A percentile compares a stretch with the other conserved stretches of the same genome.
Evolutionary conservation across 176 grass and related monocot species (phyloP).

Genomic region (Oryza glumipatula): DNA sequence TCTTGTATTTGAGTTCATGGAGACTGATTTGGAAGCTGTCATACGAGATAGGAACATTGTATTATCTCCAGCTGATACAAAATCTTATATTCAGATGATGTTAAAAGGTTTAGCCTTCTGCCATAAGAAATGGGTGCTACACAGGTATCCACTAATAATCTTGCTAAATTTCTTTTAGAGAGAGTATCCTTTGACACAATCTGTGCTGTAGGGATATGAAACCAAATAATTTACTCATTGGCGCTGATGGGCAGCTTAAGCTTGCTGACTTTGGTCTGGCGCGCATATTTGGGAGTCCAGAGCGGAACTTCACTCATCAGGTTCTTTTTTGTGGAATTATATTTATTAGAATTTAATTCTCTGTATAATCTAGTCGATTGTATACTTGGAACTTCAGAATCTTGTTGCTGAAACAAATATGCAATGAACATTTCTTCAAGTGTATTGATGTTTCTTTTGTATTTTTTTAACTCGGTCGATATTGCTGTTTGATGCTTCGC

Average conservation of each 20-base stretch:
- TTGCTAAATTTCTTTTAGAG: constrained; percentile 32
- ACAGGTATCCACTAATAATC: constrained; percentile 65
- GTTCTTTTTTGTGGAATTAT: constrained; percentile 47
- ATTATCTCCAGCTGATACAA: constrained; percentile 85
- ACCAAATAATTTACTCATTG: constrained; percentile 97
- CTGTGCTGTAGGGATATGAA: constrained; percentile 91
- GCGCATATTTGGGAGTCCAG: constrained; percentile 91
- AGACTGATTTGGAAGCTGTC: constrained; percentile 95
- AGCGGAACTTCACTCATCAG: constrained; percentile 95
- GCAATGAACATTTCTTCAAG: not conserved
- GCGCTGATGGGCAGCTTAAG: constrained; percentile 88
- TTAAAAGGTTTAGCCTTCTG: constrained; percentile 89
- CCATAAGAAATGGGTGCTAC: constrained; percentile 96
- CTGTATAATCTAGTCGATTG: constrained; percentile 10
- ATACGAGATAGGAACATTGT: constrained; percentile 89
- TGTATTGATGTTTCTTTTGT: constrained; percentile 29
- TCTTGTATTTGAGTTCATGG: constrained; percentile 99
- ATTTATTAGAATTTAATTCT: not conserved
- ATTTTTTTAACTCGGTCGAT: not conserved
- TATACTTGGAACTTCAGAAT: not conserved
- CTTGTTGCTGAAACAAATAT: constrained; percentile 26
- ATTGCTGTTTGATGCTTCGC: constrained; percentile 17
- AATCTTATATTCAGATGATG: constrained; percentile 98
- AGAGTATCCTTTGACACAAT: constrained; percentile 33
- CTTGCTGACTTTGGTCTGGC: constrained; percentile 97